Evolutionary conservation across 768 basidiomycete species (phyloP).

Genomic region (Trametes punicea): DNA sequence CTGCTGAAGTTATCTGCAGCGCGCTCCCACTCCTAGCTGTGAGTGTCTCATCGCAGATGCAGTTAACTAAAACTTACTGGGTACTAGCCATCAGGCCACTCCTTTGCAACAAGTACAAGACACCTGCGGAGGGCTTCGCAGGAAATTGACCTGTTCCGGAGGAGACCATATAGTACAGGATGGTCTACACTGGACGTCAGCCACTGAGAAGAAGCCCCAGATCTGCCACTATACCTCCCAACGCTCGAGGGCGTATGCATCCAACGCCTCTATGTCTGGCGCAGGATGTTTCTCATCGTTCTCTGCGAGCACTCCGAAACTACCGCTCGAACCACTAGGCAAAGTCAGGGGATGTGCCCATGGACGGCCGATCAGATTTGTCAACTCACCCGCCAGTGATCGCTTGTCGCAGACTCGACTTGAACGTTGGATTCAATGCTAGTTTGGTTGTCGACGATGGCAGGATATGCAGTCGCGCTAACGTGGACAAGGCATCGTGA

Average conservation of each 20-base stretch:
- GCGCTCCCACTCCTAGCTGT: conserved; percentile 43
- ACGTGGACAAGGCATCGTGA: conserved; percentile 59
- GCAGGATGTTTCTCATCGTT: conserved; percentile 56
- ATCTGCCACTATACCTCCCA: conserved; percentile 69
- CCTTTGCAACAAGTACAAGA: conserved; percentile 76
- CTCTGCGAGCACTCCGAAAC: conserved; percentile 78
- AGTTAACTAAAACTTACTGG: conserved; percentile 45
- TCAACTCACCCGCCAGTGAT: conserved; percentile 78
- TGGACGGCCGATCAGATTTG: neutral
- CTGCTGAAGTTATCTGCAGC: conserved; percentile 85
- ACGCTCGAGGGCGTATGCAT: conserved; percentile 78
- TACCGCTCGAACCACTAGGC: conserved; percentile 65
- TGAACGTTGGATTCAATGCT: conserved; percentile 71
- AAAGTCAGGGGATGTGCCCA: neutral
- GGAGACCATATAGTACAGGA: conserved; percentile 97
- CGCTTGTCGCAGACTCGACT: conserved; percentile 75
- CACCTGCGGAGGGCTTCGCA: conserved; percentile 74
- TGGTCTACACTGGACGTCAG: conserved; percentile 56
- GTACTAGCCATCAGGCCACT: conserved; percentile 82
- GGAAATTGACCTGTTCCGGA: conserved; percentile 78
- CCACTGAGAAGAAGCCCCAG: neutral
- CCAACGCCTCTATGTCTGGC: conserved; percentile 59
- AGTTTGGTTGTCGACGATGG: conserved; percentile 58
- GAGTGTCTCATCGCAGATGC: conserved; percentile 3
- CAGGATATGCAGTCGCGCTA: conserved; percentile 69